Base-by-base conservation (phyloP, 768 basidiomycete genomes). In the Dioszegia hungarica region DNA sequence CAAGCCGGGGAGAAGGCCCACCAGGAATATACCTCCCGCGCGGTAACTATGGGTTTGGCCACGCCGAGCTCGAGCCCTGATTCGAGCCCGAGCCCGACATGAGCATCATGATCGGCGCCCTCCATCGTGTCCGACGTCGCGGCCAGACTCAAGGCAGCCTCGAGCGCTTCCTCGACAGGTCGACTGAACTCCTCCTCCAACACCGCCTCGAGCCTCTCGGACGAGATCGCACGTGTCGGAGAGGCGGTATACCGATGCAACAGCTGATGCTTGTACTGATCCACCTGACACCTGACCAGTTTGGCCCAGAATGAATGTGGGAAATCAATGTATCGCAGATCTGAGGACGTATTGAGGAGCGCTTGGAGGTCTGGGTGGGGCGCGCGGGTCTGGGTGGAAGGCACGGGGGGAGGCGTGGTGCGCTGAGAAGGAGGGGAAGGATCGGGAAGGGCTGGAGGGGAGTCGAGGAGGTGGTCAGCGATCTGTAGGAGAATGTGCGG, bases 1-100 rank as follows among this genome's bases (percentile, higher is more conserved):
- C 66, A 68, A 12, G 43, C 36, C 8, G 27, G 6, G 22, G 48
- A 38, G 45, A 52, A 64, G 15, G 38, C 34, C 66, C 66, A 68
- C 66, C 66, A 68, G 9, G 27, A 10, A 37, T 41, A 68, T 4
- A 68, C 46, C 43, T 68, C 66, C n/a, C 54, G 39, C 14, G 53
- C 48, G 9, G 46, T 38, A 33, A 29, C 11, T 3, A 15, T 41
- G 11, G 20, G 24, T 17, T 48, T 22, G 19, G 9, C 50, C 5
- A 20, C 17, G 8, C 25, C 36, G 5, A 2, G 22, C 5, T 39
- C 50, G 19, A 27, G 41, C 28, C 19, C 45, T 45, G 6, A 20
- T 36, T n/a, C n/a, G n/a, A n/a, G n/a, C 6, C 33, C 27, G 29
- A 20, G 2, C 28, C 12, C 17, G 12, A 19, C 28, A 48, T 31